Evolutionary conservation across 371 early-diverging fungal genomes (phyloP).

Genomic region (Mortierella sp.): DNA sequence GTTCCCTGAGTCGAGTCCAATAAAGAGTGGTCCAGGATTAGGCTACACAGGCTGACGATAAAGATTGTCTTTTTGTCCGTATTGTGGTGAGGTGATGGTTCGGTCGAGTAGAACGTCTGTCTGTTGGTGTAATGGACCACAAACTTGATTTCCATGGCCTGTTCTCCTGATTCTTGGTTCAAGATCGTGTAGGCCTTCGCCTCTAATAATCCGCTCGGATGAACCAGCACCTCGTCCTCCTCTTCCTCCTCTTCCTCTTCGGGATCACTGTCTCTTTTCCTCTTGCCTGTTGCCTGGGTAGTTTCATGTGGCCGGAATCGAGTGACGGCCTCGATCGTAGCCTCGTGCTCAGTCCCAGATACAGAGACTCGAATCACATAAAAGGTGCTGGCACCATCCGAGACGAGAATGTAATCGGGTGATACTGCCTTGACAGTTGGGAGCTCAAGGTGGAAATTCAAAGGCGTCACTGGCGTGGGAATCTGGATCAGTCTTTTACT

Average conservation of each 20-base stretch:
- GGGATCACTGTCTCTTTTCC: neutral
- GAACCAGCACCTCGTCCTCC: neutral
- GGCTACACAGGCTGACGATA: conserved; percentile 39
- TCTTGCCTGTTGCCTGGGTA: neutral
- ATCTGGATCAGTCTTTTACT: conserved; percentile 36
- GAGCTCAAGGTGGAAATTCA: conserved; percentile 34
- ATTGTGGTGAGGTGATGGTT: conserved; percentile 41
- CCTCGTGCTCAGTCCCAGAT: conserved; percentile 22
- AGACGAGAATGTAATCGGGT: conserved; percentile 43
- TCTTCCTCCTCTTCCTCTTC: neutral
- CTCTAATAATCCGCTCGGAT: conserved; percentile 47
- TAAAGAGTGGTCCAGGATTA: conserved; percentile 15
- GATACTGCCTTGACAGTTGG: conserved; percentile 51
- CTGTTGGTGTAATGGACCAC: conserved; percentile 33
- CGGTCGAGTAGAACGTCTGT: conserved; percentile 33
- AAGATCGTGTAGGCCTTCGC: conserved; percentile 45
- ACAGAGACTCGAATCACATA: conserved; percentile 35
- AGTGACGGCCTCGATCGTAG: conserved; percentile 27
- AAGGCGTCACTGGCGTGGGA: conserved; percentile 17
- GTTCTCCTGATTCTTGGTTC: conserved; percentile 4
- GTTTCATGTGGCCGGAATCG: conserved; percentile 11
- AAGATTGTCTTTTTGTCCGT: conserved; percentile 48
- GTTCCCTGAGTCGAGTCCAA: neutral
- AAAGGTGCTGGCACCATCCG: conserved; percentile 44
- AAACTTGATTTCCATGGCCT: conserved; percentile 37